Conservation (phyloP, 495 filamentous ascomycete species). For the Xylaria venustula region DNA sequence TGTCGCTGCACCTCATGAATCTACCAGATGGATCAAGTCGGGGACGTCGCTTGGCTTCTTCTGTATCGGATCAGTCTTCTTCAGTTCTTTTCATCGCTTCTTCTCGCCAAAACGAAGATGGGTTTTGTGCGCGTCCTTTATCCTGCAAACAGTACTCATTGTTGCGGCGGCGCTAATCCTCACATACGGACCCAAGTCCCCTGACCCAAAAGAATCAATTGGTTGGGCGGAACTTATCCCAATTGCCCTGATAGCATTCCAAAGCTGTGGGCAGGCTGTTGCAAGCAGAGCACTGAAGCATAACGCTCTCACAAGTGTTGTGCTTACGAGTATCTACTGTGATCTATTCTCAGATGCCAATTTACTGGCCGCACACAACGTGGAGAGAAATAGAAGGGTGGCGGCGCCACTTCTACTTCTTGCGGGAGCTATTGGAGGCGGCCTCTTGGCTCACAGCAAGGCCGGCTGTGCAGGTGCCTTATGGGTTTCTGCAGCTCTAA, state of each 20-base stretch:
- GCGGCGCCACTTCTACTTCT: slow-evolving; percentile 59
- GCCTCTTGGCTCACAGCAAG: slow-evolving; percentile 54
- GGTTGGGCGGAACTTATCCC: slow-evolving; percentile 60
- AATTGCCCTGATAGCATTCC: slow-evolving; percentile 65
- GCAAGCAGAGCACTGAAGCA: slow-evolving; percentile 62
- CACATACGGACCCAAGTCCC: slow-evolving; percentile 36
- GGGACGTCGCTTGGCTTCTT: slow-evolving; percentile 63
- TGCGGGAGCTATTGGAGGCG: slow-evolving; percentile 59
- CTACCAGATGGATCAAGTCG: slow-evolving; percentile 65
- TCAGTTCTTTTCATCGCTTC: slow-evolving; percentile 59
- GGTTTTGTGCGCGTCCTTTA: slow-evolving; percentile 63
- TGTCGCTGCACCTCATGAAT: slow-evolving; percentile 51
- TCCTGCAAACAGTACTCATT: slow-evolving; percentile 51
- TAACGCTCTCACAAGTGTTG: slow-evolving; percentile 63
- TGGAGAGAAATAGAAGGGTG: slow-evolving; percentile 57
- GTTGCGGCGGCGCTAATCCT: slow-evolving; percentile 59
- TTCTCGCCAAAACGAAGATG: slow-evolving; percentile 56
- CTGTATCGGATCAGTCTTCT: slow-evolving; percentile 64
- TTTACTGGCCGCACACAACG: slow-evolving; percentile 50
- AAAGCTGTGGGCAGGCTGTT: slow-evolving; percentile 69
- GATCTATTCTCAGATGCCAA: slow-evolving; percentile 66
- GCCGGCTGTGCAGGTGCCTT: slow-evolving; percentile 60
- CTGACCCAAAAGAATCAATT: slow-evolving; percentile 40
- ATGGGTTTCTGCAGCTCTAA: slow-evolving; percentile 60
- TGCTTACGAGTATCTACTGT: slow-evolving; percentile 70